Base-by-base conservation (phyloP, 176 grass and related monocot genomes). In the Hyparrhenia diplandra region DNA sequence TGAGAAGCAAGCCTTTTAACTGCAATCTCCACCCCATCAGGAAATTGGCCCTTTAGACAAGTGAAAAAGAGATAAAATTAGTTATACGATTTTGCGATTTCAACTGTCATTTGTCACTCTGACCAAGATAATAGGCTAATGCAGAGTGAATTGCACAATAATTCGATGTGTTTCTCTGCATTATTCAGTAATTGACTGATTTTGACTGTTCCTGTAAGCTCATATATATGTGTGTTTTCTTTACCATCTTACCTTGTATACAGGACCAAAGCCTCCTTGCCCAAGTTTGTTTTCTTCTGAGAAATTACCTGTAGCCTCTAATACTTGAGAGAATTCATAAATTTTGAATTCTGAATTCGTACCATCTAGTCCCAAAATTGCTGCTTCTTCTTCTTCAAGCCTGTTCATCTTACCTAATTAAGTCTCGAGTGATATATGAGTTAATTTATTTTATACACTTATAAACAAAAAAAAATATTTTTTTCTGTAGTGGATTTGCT, bases 221-320 rank as follows among this genome's bases (percentile, higher is more conserved):
- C n/a, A n/a, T n/a, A n/a, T n/a, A n/a, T n/a, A n/a, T 21, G 39
- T 2, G 16, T 54, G 7, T 78, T 67, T 7, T 18, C 6, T 35
- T 8, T 39, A 20, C 17, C 51, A 0, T 54, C 18, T 54, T 76
- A 75, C 87, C 87, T 90, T 93, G 68, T 90, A 87, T 69, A 93
- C 91, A 27, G 84, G 76, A 36, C 91, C 85, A 75, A 93, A 93
- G 7, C 91, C 88, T 10, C 87, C 90, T 93, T 93, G 71, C 10
- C 90, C 87, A 55, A 93, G 78, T 79, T 87, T 88, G 25, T 90
- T 93, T 36, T 82, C 78, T 51, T 83, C 79, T 8, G 68, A 45
- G 23, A 69, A 69, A 5, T 16, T 42, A 69, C 12, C 0, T 52
- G 88, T 90, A 11, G 79, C 79, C 32, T 18, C 11, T 25, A 5